Conservation (phyloP, 495 filamentous ascomycete species). For the Podospora pseudocomata region DNA sequence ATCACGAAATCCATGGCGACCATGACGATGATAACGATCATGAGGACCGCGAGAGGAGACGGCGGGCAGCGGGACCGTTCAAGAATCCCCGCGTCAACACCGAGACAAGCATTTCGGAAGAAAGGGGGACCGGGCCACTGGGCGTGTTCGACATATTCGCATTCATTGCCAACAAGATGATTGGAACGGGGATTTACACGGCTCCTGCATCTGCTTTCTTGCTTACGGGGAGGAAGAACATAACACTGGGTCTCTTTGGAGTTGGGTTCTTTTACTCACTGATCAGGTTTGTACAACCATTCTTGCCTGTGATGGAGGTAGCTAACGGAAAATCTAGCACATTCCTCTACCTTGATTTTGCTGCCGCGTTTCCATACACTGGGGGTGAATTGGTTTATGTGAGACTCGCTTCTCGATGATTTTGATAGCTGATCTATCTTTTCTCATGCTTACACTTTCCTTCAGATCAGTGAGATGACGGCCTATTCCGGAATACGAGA, state of each 20-base stretch:
- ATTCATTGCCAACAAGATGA: slow-evolving; percentile 53
- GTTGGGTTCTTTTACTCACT: slow-evolving; percentile 4
- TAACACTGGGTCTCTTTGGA: neutral
- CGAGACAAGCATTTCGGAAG: neutral
- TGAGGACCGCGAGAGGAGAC: too few species aligned
- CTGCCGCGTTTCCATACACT: slow-evolving; percentile 2
- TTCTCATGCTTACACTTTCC: neutral
- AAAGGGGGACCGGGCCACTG: neutral
- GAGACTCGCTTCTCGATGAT: neutral
- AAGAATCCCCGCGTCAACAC: too few species aligned
- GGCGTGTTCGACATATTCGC: neutral
- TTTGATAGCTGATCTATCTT: neutral
- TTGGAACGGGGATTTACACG: slow-evolving; percentile 53
- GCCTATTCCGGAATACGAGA: neutral
- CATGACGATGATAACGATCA: too few species aligned
- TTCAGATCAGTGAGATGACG: neutral
- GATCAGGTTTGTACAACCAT: neutral
- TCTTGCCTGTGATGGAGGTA: too few species aligned
- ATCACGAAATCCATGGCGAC: too few species aligned
- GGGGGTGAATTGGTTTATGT: slow-evolving; percentile 3
- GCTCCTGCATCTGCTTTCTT: slow-evolving; percentile 46
- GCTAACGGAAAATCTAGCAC: neutral
- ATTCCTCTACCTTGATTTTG: neutral
- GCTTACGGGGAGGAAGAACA: slow-evolving; percentile 28
- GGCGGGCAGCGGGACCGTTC: too few species aligned